Conservation (phyloP, 805 yeast species). For the Starmerella powellii region DNA sequence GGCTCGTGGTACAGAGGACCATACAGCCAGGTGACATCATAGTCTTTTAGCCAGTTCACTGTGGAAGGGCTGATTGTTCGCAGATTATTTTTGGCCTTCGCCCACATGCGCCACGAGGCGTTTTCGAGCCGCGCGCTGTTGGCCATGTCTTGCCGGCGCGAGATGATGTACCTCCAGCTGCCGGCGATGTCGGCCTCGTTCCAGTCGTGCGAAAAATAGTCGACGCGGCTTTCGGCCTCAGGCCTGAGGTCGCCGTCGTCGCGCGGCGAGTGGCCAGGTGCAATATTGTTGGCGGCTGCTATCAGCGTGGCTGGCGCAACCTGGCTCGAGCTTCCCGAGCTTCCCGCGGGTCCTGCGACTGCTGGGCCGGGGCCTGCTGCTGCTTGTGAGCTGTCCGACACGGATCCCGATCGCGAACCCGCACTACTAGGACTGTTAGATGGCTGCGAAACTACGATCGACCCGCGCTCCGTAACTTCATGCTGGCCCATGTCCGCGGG, state of each 20-base stretch:
- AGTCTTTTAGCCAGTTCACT: slow-evolving; percentile 93
- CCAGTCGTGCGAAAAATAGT: slow-evolving; percentile 92
- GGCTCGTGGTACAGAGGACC: slow-evolving; percentile 63
- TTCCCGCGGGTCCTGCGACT: too few relatives aligned
- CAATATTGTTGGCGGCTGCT: neutral
- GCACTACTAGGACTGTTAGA: too few relatives aligned
- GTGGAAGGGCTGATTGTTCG: slow-evolving; percentile 78
- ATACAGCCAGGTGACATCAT: slow-evolving; percentile 94
- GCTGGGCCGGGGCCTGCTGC: too few relatives aligned
- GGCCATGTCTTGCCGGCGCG: slow-evolving; percentile 73
- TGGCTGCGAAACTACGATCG: too few relatives aligned
- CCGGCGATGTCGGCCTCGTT: slow-evolving; percentile 84
- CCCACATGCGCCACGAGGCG: slow-evolving; percentile 94
- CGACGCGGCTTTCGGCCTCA: slow-evolving; percentile 85
- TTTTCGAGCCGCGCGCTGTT: slow-evolving; percentile 68
- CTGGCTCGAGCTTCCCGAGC: too few relatives aligned
- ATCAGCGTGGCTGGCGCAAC: neutral
- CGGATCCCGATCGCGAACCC: too few relatives aligned
- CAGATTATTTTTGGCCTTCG: slow-evolving; percentile 55
- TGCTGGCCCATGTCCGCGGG: slow-evolving; percentile 1
- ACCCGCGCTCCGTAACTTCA: neutral
- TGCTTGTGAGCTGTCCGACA: too few relatives aligned
- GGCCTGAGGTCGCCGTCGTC: slow-evolving; percentile 35
- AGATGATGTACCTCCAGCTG: slow-evolving; percentile 88
- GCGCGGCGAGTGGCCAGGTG: slow-evolving; percentile 2